Evolutionary conservation across 169 alveolate genomes (phyloP), one percentile per base, ranked within the genome.

Genomic region (Cryptosporidium parvum): DNA sequence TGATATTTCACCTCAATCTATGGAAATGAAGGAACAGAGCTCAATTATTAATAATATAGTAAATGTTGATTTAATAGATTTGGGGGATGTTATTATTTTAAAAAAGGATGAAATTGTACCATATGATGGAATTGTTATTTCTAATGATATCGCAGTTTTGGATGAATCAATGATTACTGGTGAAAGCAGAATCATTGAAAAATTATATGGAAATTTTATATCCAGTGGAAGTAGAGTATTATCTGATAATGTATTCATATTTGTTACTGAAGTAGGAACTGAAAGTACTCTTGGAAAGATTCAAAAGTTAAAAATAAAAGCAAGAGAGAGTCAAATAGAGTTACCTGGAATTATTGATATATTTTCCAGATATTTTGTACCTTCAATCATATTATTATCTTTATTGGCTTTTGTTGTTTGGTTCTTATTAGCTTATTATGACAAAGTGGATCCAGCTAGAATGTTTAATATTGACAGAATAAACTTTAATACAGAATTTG

Each of bases 111-210:
- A 80, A 6, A 62, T 80, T 62, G 75, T 80, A 1, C 89, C 89
- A n/a, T 80, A 42, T 80, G 89, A 80, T 80, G 89, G 89, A 80
- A 61, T 80, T 26, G 23, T 26, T 12, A n/a, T 80, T 39, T 80
- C 89, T 14, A 33, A 44, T 44, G 80, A 80, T 45, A 65, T 65
- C 10, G 37, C 68, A 37, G 70, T 59, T 21, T 37, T 80, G 48
- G 75, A 80, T 51, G 89, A 80, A 18, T 80, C 89, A 23, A 21
- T 80, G 68, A 59, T 80, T 80, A 80, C 89, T 45, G 89, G 89
- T 0, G 89, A 80, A 80, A 39, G 69, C 10, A 80, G 75, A 65
- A 31, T 44, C 16, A 65, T 80, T 62, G 89, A 80, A 80, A 80
- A 80, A 35, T 29, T 80, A 35, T 80, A 80, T 80, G 89, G 89